Evolutionary conservation across 1,284 basidiomycete genomes (phyloP).

Genomic region (Anthracocystis setariae): DNA sequence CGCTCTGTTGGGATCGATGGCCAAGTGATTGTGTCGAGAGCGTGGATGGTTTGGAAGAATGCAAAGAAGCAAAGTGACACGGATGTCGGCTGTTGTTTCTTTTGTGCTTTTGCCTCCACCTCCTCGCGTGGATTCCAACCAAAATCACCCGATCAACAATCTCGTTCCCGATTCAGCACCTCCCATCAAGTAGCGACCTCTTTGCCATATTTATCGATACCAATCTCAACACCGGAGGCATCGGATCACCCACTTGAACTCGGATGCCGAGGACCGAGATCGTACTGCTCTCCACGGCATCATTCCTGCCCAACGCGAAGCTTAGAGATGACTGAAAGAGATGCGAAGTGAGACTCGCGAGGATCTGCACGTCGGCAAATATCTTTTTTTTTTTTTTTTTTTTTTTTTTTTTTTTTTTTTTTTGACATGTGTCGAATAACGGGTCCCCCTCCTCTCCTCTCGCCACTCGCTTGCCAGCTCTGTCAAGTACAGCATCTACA

Average conservation of each 20-base stretch:
- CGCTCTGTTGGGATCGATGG: no score
- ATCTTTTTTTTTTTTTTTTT: no score
- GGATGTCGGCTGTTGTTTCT: background rate
- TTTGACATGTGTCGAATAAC: conserved; percentile 49
- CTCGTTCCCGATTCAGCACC: background rate
- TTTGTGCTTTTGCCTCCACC: conserved; percentile 26
- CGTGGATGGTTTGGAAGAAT: background rate
- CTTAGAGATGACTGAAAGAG: background rate
- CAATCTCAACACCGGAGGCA: background rate
- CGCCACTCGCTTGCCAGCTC: conserved; percentile 3
- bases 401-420: no score
- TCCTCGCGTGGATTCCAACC: conserved; percentile 1
- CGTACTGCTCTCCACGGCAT: conserved; percentile 5
- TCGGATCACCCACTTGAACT: conserved; percentile 3
- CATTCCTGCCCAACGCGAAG: background rate
- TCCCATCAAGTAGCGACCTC: background rate
- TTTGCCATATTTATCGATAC: background rate
- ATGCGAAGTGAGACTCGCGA: no score
- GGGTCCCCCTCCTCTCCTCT: conserved; percentile 7
- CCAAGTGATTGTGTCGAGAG: background rate
- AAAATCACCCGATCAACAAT: conserved; percentile 10
- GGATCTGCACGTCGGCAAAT: no score
- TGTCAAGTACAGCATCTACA: conserved; percentile 37
- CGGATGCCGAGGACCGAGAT: background rate
- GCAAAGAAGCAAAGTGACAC: conserved; percentile 9